A percentile compares a stretch with the other conserved stretches of the same genome.
Conservation (phyloP, 1,284 basidiomycete genomes). For the Cryptococcus sp. region DNA sequence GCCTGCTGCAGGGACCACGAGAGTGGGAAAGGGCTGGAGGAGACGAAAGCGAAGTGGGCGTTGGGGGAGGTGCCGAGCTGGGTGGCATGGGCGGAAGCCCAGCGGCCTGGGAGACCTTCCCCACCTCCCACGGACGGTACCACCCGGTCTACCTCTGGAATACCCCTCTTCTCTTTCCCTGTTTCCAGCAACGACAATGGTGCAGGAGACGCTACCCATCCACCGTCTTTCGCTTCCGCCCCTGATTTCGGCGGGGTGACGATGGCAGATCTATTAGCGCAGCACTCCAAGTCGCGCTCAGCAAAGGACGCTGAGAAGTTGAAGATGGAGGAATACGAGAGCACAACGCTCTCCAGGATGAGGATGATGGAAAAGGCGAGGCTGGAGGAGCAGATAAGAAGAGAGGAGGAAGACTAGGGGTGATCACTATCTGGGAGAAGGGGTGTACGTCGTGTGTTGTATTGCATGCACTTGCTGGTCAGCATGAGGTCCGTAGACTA, state of each 20-base stretch:
- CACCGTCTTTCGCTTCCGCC: conserved; percentile 25
- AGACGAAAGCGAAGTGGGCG: conserved; percentile 64
- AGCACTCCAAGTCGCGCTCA: conserved; percentile 28
- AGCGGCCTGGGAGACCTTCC: conserved; percentile 42
- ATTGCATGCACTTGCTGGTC: too few species aligned
- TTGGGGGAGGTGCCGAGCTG: conserved; percentile 67
- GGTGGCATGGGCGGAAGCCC: conserved; percentile 63
- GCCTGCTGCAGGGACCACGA: conserved; percentile 43
- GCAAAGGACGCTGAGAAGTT: conserved; percentile 14
- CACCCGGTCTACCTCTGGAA: not conserved
- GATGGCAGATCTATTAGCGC: conserved; percentile 28
- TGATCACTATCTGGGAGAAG: not conserved
- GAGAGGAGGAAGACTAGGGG: conserved; percentile 14
- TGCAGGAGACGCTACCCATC: not conserved
- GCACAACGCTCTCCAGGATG: conserved; percentile 72
- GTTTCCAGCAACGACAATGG: too few species aligned
- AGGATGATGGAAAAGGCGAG: conserved; percentile 61
- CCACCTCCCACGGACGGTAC: not conserved
- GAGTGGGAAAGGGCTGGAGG: conserved; percentile 54
- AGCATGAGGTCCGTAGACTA: too few species aligned
- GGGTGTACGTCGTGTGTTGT: not conserved
- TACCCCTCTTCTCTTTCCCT: not conserved
- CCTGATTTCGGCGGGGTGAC: conserved; percentile 22
- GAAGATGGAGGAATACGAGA: conserved; percentile 65
- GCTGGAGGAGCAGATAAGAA: conserved; percentile 16